Evolutionary conservation across 1,139 yeast genomes (phyloP), one percentile per base, ranked within the genome.

Genomic region (Groenewaldozyma sp.): DNA sequence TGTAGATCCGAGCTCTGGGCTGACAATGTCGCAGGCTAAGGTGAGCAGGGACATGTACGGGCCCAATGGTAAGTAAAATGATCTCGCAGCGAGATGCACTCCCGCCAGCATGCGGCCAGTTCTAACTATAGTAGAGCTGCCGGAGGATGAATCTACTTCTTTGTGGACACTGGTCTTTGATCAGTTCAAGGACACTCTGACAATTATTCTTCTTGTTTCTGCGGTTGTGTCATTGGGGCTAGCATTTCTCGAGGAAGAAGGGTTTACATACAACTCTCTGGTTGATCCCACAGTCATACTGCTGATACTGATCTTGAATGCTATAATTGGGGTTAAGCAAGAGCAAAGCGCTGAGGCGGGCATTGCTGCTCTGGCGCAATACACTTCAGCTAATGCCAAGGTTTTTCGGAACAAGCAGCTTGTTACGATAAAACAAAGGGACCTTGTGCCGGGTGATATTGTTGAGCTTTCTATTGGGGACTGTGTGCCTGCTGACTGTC

Each of bases 361-460:
- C 1, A 64, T 65, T 38, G 54, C 65, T 11, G 69, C 69, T 1
- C 48, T 64, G 40, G 58, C 62, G 35, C 59, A 60, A 36, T 64
- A 64, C 36, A 45, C 67, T 1, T 48, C 59, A 11, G 50, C 56
- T 2, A 61, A 56, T 31, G 73, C 73, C 6, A 59, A 68, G 41
- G 73, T 67, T 18, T 50, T 65, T 26, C 56, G 74, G 46, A 54
- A 63, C 41, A 68, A 70, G 6, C 61, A 58, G 24, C 59, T 64
- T 31, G 32, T 47, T 31, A 59, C 62, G 21, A 54, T 70, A 33
- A 58, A 62, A 7, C 69, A 73, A 11, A 66, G 62, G 39, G 67
- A 68, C 21, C 64, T 70, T 4, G 73, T 69, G 27, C 75, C 74
- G 2, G 78, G 78, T 37, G 77, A 73, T 49, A 52, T 73, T 36